Evolutionary conservation across 371 early-diverging fungal species (phyloP).

Genomic region (Apophysomyces elegans): DNA sequence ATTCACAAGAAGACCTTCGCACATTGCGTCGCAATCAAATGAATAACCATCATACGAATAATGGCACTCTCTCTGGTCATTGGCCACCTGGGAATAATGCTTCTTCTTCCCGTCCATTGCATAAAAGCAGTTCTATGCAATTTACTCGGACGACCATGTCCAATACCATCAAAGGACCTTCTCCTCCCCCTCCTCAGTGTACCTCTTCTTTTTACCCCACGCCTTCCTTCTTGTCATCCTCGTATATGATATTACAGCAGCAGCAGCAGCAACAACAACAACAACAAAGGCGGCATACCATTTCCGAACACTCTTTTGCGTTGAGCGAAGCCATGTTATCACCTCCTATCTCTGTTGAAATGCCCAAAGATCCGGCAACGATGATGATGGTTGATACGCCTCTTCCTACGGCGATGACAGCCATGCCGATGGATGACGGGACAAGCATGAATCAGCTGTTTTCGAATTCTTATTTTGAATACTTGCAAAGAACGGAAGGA

Average conservation of each 20-base stretch:
- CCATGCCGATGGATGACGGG: neutral
- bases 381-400: slow-evolving; percentile 5
- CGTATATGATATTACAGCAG: neutral
- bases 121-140: slow-evolving; percentile 8
- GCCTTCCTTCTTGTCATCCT: neutral
- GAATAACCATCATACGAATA: slow-evolving; percentile 4
- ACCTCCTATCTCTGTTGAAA: neutral
- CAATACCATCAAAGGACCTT: neutral
- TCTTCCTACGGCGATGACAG: neutral
- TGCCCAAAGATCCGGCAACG: neutral
- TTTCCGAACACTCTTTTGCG: neutral
- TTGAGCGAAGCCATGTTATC: neutral
- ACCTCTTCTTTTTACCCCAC: neutral
- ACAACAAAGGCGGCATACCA: slow-evolving; percentile 8
- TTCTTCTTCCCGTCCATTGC: neutral
- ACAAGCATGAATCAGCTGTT: neutral
- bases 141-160: slow-evolving; percentile 1
- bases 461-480: neutral
- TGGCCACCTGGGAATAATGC: neutral
- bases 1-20: slow-evolving; percentile 29
- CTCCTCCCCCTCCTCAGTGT: neutral
- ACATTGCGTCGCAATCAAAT: slow-evolving; percentile 13
- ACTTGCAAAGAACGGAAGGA: neutral
- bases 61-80: neutral
- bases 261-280: slow-evolving; percentile 3